Conservation (phyloP, 495 filamentous ascomycete genomes). For the Talaromyces ruber region DNA sequence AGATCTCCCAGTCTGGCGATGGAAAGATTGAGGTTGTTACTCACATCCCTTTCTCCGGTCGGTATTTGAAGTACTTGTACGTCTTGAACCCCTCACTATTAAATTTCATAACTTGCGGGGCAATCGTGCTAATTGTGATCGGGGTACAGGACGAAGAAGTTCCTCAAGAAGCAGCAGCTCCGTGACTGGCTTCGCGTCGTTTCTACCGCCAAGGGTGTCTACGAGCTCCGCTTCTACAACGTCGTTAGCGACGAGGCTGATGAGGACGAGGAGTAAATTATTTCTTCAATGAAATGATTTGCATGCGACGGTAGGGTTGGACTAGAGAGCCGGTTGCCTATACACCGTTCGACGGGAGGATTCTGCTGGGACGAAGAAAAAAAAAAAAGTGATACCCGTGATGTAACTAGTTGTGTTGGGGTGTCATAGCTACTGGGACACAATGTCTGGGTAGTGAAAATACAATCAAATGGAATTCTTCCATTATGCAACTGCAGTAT, state of each 20-base stretch:
- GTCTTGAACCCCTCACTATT: slow-evolving; percentile 24
- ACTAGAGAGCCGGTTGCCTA: background rate
- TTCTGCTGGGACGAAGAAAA: background rate
- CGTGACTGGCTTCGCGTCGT: slow-evolving; percentile 99
- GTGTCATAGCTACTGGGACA: background rate
- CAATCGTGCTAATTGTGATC: slow-evolving; percentile 2
- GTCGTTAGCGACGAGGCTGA: slow-evolving; percentile 95
- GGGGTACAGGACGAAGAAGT: slow-evolving; percentile 88
- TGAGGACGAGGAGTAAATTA: slow-evolving; percentile 89
- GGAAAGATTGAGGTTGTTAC: slow-evolving; percentile 97
- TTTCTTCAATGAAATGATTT: slow-evolving; percentile 1
- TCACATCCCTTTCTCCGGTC: slow-evolving; percentile 94
- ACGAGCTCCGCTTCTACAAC: slow-evolving; percentile 99
- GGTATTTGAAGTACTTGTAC: slow-evolving; percentile 99
- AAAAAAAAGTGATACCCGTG: background rate
- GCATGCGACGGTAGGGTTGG: background rate
- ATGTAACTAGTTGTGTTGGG: background rate
- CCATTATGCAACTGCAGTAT: background rate
- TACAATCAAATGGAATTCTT: background rate
- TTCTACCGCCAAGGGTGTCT: slow-evolving; percentile 91
- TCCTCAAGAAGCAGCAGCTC: slow-evolving; percentile 99
- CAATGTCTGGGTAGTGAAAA: background rate
- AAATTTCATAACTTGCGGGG: background rate
- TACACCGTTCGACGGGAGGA: background rate
- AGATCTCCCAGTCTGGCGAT: slow-evolving; percentile 82